Evolutionary conservation across 2,329 filamentous ascomycete genomes (phyloP).

Genomic region (Diaporthe ampelina): DNA sequence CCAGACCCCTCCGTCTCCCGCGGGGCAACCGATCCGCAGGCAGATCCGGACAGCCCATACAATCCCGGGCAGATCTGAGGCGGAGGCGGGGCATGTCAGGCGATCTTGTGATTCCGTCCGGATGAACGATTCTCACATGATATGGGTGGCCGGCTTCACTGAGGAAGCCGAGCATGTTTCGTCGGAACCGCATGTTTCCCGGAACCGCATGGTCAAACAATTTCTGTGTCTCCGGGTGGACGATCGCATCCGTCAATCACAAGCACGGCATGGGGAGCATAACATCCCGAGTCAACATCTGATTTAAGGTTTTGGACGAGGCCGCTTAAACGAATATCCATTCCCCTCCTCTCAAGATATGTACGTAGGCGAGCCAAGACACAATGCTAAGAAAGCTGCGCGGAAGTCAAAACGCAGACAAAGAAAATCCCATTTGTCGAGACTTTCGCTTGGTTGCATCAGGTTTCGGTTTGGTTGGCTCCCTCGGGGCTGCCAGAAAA

Average conservation of each 20-base stretch:
- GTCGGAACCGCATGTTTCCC: constrained; percentile 8
- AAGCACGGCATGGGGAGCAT: not conserved
- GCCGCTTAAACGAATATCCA: not conserved
- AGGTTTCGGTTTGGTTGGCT: not conserved
- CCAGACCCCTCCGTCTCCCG: not conserved
- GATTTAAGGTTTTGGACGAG: not conserved
- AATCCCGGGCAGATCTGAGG: not conserved
- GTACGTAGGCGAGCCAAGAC: not conserved
- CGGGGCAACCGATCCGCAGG: not conserved
- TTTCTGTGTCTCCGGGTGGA: no score
- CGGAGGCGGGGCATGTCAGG: not conserved
- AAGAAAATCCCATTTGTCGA: not conserved
- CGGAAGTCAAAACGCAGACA: not conserved
- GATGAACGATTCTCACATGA: not conserved
- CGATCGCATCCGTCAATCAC: not conserved
- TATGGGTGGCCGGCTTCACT: not conserved
- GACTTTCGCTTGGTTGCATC: not conserved
- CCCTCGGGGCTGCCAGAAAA: not conserved
- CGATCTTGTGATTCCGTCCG: not conserved
- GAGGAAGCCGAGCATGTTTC: not conserved
- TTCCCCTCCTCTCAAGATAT: not conserved
- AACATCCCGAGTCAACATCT: not conserved
- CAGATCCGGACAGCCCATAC: not conserved
- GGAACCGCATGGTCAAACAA: not conserved
- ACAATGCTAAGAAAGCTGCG: not conserved